Percentiles rank a stretch among this genome's conserved stretches.
Evolutionary conservation across 108 stramenopile genomes (phyloP).

Genomic region (Heterococcus sp.): DNA sequence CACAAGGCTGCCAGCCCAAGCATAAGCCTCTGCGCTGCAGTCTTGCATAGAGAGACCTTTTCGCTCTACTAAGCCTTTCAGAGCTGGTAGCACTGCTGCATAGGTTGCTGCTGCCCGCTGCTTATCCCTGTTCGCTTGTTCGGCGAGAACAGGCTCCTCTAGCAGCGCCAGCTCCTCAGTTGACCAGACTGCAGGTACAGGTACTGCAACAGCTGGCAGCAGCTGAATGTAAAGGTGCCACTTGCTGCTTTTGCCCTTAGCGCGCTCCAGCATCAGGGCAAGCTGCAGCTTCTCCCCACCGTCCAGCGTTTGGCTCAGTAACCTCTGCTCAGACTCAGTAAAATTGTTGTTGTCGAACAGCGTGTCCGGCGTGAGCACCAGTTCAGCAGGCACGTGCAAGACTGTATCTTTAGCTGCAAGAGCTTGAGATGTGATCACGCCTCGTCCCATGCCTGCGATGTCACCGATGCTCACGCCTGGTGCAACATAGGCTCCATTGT

Average conservation of each 20-base stretch:
- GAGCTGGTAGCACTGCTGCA: neutral
- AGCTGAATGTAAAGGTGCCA: constrained; percentile 2
- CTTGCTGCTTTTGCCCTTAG: neutral
- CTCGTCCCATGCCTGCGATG: neutral
- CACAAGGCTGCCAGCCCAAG: constrained; percentile 42
- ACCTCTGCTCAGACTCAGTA: neutral
- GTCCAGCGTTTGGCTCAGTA: too few relatives aligned
- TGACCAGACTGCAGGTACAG: neutral
- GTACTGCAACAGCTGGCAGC: neutral
- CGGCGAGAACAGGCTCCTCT: neutral
- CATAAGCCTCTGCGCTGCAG: constrained; percentile 3
- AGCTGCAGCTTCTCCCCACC: neutral
- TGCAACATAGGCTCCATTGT: neutral
- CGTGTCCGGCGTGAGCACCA: neutral
- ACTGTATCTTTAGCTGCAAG: neutral
- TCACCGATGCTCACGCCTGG: neutral
- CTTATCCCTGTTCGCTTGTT: neutral
- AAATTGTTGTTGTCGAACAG: neutral
- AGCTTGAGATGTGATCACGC: neutral
- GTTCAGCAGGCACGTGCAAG: neutral
- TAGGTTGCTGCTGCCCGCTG: neutral
- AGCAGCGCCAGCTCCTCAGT: neutral
- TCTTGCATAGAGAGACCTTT: neutral
- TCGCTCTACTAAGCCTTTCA: neutral
- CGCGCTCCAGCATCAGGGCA: neutral